Base-by-base conservation (phyloP, 257 asterid genomes). In the Solanum sparsipilum region DNA sequence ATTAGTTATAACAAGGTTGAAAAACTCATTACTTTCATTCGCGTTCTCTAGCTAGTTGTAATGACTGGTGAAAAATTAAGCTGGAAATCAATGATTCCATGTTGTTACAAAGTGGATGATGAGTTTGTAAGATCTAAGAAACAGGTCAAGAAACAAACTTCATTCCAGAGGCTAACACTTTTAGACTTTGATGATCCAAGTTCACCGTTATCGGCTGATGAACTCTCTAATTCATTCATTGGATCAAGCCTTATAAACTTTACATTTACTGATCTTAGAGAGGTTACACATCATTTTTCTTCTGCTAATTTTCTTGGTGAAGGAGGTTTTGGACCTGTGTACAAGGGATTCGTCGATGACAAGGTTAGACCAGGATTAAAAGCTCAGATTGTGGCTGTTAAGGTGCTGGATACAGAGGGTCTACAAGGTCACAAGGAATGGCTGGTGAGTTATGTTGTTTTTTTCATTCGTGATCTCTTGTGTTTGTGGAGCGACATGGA, bases 361-460 rank as follows among this genome's bases (percentile, higher is more conserved):
- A 85, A 67, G 21, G 25, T 67, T 68, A 85, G 82, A 20, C 87
- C 58, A 27, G 81, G 87, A 46, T n/a, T 85, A 10, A 85, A 85
- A 39, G 8, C 87, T 85, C 87, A 85, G 87, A 20, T 71, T 85
- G 82, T 85, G 10, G 87, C 87, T 67, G 87, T 85, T 85, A 85
- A 85, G 79, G 67, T 85, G 16, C 79, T 85, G 2, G 87, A 85
- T 36, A 85, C 87, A 16, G 82, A 85, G 16, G 87, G 87, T 71
- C 65, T 85, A 41, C 87, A 85, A 85, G 87, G 87, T 27, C 87
- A 85, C 82, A 85, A 71, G 79, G 87, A 85, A 85, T 85, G 87
- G 87, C 82, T 85, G 75, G 87, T 85, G 20, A 63, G 87, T 68
- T 60, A 5, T 15, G 82, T 68, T 35, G 5, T n/a, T 71, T 63